These are phyloP conservation scores for Marasmius oreades DNA, from an alignment of 1,284 basidiomycete species.

Conservation along the genomic window DNA sequence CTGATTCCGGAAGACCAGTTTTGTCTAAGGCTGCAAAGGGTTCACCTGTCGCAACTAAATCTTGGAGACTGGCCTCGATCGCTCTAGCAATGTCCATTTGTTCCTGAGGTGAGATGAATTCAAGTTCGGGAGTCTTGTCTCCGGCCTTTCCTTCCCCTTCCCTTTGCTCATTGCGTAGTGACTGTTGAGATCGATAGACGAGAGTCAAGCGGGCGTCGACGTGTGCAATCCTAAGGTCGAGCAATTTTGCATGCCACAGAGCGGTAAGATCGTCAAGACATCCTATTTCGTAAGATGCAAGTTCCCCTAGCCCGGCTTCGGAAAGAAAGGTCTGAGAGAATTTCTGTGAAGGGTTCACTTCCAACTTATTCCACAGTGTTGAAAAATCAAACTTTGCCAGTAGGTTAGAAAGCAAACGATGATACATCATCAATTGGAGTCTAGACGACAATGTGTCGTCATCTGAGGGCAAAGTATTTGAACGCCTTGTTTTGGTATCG, in stretches of 20 bases:
- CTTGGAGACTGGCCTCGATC: slow-evolving; percentile 13
- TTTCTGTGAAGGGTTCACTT: slow-evolving; percentile 37
- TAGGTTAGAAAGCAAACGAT: slow-evolving; percentile 61
- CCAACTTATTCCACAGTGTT: slow-evolving; percentile 49
- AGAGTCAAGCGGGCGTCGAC: slow-evolving; percentile 43
- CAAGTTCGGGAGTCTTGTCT: not conserved
- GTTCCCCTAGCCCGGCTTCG: slow-evolving; percentile 41
- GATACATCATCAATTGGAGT: slow-evolving; percentile 85
- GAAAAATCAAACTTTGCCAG: slow-evolving; percentile 52
- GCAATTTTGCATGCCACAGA: slow-evolving; percentile 28
- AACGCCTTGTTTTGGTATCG: slow-evolving; percentile 76
- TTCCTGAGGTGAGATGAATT: slow-evolving; percentile 15
- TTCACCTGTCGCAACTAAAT: slow-evolving; percentile 5
- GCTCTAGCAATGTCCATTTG: slow-evolving; percentile 15
- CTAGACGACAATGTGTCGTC: slow-evolving; percentile 62
- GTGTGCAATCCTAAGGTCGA: slow-evolving; percentile 29
- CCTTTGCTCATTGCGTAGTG: not conserved
- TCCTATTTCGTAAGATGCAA: slow-evolving; percentile 25
- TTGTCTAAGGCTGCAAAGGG: slow-evolving; percentile 1
- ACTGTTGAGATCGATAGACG: slow-evolving; percentile 39
- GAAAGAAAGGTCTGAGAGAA: slow-evolving; percentile 58
- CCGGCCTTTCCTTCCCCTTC: slow-evolving; percentile 3
- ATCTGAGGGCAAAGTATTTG: slow-evolving; percentile 51
- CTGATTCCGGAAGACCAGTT: slow-evolving; percentile 3
- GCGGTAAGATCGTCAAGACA: slow-evolving; percentile 37